phyloP scores from a whole-genome alignment of 169 alveolate species.

The Plasmodium billcollinsi region DNA sequence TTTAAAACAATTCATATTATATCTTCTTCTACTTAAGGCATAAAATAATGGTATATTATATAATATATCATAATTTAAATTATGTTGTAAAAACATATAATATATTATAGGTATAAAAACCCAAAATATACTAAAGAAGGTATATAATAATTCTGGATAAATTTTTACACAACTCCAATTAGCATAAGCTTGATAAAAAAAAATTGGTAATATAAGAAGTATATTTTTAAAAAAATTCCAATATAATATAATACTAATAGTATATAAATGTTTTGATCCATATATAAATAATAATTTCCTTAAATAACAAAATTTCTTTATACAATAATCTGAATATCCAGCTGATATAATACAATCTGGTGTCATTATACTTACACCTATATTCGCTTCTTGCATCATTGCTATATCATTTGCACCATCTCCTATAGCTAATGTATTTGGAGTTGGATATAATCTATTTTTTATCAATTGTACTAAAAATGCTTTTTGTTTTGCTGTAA shows the following conservation, averaged over 20 bases:
- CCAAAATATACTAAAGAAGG: conserved; percentile 65
- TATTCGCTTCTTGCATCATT: conserved; percentile 92
- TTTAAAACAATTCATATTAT: conserved; percentile 62
- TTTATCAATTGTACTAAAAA: conserved; percentile 80
- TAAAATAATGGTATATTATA: conserved; percentile 77
- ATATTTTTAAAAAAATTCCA: conserved; percentile 78
- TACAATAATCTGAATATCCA: conserved; percentile 97
- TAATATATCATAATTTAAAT: conserved; percentile 70
- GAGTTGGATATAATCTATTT: conserved; percentile 81
- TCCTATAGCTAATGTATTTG: conserved; percentile 85
- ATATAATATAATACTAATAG: conserved; percentile 71
- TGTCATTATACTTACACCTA: conserved; percentile 97
- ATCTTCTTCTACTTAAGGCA: conserved; percentile 72
- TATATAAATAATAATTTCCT: conserved; percentile 96
- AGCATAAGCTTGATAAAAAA: conserved; percentile 78
- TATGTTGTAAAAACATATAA: conserved; percentile 71
- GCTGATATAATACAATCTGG: conserved; percentile 98
- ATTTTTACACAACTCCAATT: conserved; percentile 76
- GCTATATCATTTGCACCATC: conserved; percentile 85
- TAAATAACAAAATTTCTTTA: conserved; percentile 94
- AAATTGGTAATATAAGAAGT: conserved; percentile 49
- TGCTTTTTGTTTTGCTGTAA: conserved; percentile 84
- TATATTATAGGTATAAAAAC: conserved; percentile 68
- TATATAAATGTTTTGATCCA: conserved; percentile 88
- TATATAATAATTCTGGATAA: conserved; percentile 64